A percentile compares a stretch with the other conserved stretches of the same genome.
These are phyloP conservation scores for Taiozyma sp. DNA, from an alignment of 1,139 yeast genomes.

Conservation along the genomic window DNA sequence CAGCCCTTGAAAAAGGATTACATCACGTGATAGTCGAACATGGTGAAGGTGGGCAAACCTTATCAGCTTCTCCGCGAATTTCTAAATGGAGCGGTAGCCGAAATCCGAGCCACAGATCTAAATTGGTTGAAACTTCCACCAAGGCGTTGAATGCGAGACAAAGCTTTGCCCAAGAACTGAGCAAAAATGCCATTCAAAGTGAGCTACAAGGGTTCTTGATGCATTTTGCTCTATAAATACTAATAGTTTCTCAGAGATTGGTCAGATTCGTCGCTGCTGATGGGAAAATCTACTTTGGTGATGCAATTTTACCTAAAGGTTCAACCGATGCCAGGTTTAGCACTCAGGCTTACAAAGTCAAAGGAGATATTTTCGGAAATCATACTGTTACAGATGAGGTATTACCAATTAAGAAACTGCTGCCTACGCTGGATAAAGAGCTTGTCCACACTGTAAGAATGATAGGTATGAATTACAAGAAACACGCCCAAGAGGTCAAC, in stretches of 20 bases:
- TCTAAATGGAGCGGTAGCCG: neutral
- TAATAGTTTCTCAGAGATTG: conserved; percentile 19
- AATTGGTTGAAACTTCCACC: neutral
- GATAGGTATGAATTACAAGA: conserved; percentile 34
- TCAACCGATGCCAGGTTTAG: conserved; percentile 21
- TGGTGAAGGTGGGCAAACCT: too few species aligned
- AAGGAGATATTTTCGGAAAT: conserved; percentile 37
- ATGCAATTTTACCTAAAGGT: conserved; percentile 30
- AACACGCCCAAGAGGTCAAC: conserved; percentile 31
- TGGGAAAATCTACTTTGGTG: conserved; percentile 38
- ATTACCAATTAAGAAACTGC: conserved; percentile 29
- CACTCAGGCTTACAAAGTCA: conserved; percentile 32
- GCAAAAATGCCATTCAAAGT: conserved; percentile 5
- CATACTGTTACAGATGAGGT: conserved; percentile 34
- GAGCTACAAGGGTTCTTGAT: neutral
- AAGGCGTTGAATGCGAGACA: neutral
- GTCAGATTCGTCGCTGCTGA: conserved; percentile 37
- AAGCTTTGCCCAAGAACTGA: neutral
- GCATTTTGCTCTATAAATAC: neutral
- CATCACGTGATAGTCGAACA: neutral
- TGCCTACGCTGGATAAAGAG: conserved; percentile 35
- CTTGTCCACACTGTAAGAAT: conserved; percentile 36
- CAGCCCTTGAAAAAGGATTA: neutral
- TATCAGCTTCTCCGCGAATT: neutral
- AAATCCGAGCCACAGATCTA: neutral